Evolutionary conservation across 2,329 filamentous ascomycete species (phyloP), one percentile per base, ranked within the genome.

Genomic region (Sporothrix inflata): DNA sequence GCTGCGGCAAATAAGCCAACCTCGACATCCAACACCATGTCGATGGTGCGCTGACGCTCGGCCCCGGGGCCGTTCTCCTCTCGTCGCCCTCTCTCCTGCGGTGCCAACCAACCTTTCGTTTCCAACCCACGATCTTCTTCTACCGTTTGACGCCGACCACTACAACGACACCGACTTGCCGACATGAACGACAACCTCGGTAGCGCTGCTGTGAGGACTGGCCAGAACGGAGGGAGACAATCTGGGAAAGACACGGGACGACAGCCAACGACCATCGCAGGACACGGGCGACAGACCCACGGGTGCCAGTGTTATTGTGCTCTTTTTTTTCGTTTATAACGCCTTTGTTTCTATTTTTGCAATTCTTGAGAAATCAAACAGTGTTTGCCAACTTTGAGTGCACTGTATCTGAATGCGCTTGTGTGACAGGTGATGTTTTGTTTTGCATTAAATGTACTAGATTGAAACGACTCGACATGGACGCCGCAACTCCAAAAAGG

Each of bases 1-100:
- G 75, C 77, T 80, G 79, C 77, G 79, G 79, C 75, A 79, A 81
- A 78, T 81, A 81, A 80, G 30, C 30, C 11, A 9, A 24, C 11
- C 2, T 40, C 24, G n/a, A 45, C n/a, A 21, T 12, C 27, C 11
- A 5, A n/a, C 14, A 45, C 34, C 12, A 65, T 60, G 24, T 30
- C 30, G 38, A 47, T 27, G 45, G 16, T 65, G 38, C 70, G n/a
- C 21, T 60, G 51, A 70, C 8, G 21, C 21, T 38, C 60, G 60
- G 60, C 38, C 38, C 60, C 38, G 60, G 2, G 38, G 60, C 60
- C 38, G 60, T 16, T 9, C 5, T 8, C 34, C 12, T 9, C 24
- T 11, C n/a, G n/a, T n/a, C n/a, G n/a, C n/a, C n/a, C n/a, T n/a
- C n/a, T 30, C 34, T 47, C n/a, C 21, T 34, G 30, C 30, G 30